Evolutionary conservation across 176 grass and related monocot species (phyloP), one percentile per base, ranked within the genome.

Genomic region (Melocanna baccifera): DNA sequence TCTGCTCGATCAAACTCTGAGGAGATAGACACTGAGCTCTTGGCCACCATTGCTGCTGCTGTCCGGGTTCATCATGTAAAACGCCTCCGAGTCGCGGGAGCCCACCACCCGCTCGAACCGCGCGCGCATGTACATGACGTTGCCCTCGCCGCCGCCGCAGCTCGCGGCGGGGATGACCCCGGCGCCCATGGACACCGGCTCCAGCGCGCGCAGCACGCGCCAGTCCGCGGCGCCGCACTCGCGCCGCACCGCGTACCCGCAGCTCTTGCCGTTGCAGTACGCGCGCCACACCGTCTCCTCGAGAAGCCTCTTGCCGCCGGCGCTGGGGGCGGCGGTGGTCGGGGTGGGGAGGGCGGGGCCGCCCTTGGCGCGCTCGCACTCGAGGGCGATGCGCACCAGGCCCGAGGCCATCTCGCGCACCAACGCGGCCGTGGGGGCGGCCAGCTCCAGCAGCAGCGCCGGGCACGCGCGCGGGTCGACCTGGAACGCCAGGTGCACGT

Each of bases 11-110:
- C 95, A 97, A 75, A 91, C 90, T 88, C 95, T 91, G 25, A 97
- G 92, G 57, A 94, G 90, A 62, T 97, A 97, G 65, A 97, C 88
- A 43, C 92, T 94, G 67, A 97, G 95, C 86, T 97, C 95, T 0
- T 90, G 95, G 4, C 95, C 92, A 76, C 90, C 81, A 67, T 86
- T 86, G 43, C 79, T 61, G 79, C 29, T 88, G 63, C 25, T 75
- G 75, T 95, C 96, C 4, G 93, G 96, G 82, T 94, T 98, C 91
- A 98, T 95, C 96, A 98, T 98, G 89, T 98, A 98, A 82, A 98
- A 98, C 0, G 96, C 96, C 63, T 98, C 96, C 1, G 96, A 98
- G 74, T 95, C 93, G 62, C 81, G 89, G 7, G 96, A 95, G 0
- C 93, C 93, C 19, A 98, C 96, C 37, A 95, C 93, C 34, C 96